Conservation (phyloP, 2,329 filamentous ascomycete species). For the Nectriaceae sp. region DNA sequence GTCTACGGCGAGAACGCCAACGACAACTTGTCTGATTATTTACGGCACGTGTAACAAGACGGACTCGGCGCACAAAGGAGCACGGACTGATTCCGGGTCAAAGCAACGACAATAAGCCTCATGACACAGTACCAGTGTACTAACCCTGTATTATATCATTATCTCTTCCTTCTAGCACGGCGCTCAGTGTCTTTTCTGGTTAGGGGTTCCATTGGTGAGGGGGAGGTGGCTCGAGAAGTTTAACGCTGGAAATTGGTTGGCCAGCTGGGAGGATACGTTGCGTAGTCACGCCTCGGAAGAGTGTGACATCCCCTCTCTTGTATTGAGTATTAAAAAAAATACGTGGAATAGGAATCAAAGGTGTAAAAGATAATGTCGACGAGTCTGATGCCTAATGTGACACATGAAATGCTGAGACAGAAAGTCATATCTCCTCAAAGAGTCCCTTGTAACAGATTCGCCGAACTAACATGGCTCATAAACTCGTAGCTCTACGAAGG, state of each 20-base stretch:
- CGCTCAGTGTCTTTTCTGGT: slow-evolving; percentile 34
- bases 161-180: slow-evolving; percentile 36
- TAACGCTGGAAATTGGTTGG: slow-evolving; percentile 5
- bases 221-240: slow-evolving; percentile 3
- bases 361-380: too few species aligned
- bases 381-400: too few species aligned
- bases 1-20: slow-evolving; percentile 49
- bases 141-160: slow-evolving; percentile 35
- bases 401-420: too few species aligned
- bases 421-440: too few species aligned
- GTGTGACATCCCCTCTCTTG: slow-evolving; percentile 44
- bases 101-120: slow-evolving; percentile 12
- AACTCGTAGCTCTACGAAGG: too few species aligned
- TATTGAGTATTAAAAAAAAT: slow-evolving; percentile 30
- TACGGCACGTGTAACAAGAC: slow-evolving; percentile 25
- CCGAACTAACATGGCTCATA: too few species aligned
- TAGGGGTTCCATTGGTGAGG: slow-evolving; percentile 15
- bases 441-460: too few species aligned
- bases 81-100: slow-evolving; percentile 4
- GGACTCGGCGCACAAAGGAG: slow-evolving; percentile 20
- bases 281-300: slow-evolving; percentile 28
- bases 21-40: slow-evolving; percentile 29
- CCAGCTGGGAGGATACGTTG: slow-evolving; percentile 21
- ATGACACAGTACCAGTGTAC: slow-evolving; percentile 16
- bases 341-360: slow-evolving; percentile 21